Base-by-base conservation (phyloP, 2,329 filamentous ascomycete species). In the Cladosporium cucumerinum region DNA sequence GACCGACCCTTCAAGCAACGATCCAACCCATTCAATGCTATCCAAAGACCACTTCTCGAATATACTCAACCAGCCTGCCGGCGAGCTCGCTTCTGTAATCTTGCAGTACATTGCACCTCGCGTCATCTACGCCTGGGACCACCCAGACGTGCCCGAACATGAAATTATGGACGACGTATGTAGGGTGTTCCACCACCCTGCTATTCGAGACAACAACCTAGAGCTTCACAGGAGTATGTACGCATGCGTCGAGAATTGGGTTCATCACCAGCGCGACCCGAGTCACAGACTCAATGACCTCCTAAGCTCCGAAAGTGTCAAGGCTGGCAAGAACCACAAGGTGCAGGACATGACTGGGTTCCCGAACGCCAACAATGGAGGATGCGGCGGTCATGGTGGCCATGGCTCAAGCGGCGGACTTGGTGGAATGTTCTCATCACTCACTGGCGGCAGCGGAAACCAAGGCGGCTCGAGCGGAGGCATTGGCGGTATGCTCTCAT, bases 171-270 rank as follows among this genome's bases (percentile, higher is more conserved):
- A 91, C 68, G 94, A 98, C 70, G 87, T 96, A 48, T 80, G 93
- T 55, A 86, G 86, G 26, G 88, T 92, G 12, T 96, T 98, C 80
- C 95, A 99, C 76, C 95, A 99, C 75, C 95, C 95, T 1, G 90
- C 90, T 7, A 82, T 92, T 32, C 89, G 94, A 26, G 86, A 95
- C 70, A 87, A 90, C 63, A 82, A 83, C 64, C 81, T 91, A 65
- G 91, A 96, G 75, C 88, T 95, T 30, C 95, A 98, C 69, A 85
- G 86, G 52, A 88, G 88, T 61, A 99, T 99, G 95, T 98, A 91
- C 79, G 84, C 87, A 63, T 92, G 90, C 0, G 92, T 99, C 2
- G 86, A 90, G 72, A 84, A 85, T 66, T 99, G 94, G 94, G 89
- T 86, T 0, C 85, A 91, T 58, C 85, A 88, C 69, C 84, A 89